Conservation (phyloP, 768 basidiomycete genomes). For the Termitomyces sp. region DNA sequence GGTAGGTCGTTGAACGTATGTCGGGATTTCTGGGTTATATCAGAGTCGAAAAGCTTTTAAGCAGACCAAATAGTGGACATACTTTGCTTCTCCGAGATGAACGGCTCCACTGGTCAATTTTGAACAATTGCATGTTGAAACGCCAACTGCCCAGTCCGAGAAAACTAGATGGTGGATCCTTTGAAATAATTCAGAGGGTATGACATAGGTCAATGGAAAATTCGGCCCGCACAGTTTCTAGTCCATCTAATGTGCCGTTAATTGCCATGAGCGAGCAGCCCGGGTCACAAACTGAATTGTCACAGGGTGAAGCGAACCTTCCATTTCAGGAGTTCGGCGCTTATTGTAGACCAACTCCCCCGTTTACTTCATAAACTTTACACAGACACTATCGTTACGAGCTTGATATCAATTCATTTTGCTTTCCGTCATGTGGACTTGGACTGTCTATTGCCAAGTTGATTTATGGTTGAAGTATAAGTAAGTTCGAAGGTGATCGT, state of each 20-base stretch:
- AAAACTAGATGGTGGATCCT: background rate
- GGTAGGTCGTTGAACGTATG: background rate
- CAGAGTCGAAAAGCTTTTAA: background rate
- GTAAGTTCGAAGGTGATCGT: no score
- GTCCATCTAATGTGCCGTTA: background rate
- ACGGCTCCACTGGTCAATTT: background rate
- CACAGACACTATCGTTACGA: no score
- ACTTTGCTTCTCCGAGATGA: background rate
- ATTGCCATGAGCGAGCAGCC: background rate
- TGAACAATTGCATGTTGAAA: background rate
- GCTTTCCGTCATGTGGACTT: no score
- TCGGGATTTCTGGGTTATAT: background rate
- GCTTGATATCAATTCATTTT: no score
- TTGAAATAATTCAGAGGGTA: background rate
- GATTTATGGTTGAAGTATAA: no score
- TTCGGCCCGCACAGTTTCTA: background rate
- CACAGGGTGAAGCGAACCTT: no score
- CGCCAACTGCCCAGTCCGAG: background rate
- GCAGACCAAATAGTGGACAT: background rate
- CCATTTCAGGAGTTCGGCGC: no score
- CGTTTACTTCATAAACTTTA: no score
- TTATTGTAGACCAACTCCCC: no score
- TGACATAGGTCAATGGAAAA: background rate
- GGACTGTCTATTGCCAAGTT: no score
- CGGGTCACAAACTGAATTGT: no score